Conservation (phyloP, 2,329 filamentous ascomycete species). For the Chalaropsis thielavioides region DNA sequence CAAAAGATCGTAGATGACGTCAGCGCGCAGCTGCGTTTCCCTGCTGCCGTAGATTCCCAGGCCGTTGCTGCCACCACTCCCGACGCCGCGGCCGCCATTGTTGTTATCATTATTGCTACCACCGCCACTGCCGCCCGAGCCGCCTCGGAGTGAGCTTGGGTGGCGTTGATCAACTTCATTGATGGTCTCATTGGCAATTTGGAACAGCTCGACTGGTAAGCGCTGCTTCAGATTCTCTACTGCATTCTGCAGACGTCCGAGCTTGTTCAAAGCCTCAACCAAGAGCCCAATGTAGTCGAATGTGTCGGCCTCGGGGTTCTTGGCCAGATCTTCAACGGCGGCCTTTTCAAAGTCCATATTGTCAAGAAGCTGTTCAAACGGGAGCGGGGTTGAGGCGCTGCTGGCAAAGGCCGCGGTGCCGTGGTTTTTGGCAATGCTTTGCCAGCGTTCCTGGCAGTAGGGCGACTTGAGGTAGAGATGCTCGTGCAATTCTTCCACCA, state of each 20-base stretch:
- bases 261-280: slow-evolving; percentile 77
- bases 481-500: slow-evolving; percentile 94
- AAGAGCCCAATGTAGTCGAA: slow-evolving; percentile 85
- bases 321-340: slow-evolving; percentile 72
- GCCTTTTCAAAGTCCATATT: slow-evolving; percentile 43
- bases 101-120: slow-evolving; percentile 49
- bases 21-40: slow-evolving; percentile 62
- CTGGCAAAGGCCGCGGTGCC: slow-evolving; percentile 38
- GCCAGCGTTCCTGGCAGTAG: slow-evolving; percentile 94
- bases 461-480: slow-evolving; percentile 96
- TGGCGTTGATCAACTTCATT: slow-evolving; percentile 86
- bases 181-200: slow-evolving; percentile 87
- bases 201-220: slow-evolving; percentile 83
- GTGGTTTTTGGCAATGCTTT: slow-evolving; percentile 57
- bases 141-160: slow-evolving; percentile 59
- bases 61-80: slow-evolving; percentile 33
- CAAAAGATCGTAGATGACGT: slow-evolving; percentile 79
- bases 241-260: slow-evolving; percentile 71
- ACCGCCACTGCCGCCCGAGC: slow-evolving; percentile 32
- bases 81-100: slow-evolving; percentile 25
- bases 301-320: slow-evolving; percentile 88
- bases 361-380: slow-evolving; percentile 47
- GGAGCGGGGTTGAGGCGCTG: slow-evolving; percentile 29
- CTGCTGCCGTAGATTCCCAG: slow-evolving; percentile 50
- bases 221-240: slow-evolving; percentile 86